Evolutionary conservation across 306 rosid species (phyloP).

Genomic region (Boehmeria nivea): DNA sequence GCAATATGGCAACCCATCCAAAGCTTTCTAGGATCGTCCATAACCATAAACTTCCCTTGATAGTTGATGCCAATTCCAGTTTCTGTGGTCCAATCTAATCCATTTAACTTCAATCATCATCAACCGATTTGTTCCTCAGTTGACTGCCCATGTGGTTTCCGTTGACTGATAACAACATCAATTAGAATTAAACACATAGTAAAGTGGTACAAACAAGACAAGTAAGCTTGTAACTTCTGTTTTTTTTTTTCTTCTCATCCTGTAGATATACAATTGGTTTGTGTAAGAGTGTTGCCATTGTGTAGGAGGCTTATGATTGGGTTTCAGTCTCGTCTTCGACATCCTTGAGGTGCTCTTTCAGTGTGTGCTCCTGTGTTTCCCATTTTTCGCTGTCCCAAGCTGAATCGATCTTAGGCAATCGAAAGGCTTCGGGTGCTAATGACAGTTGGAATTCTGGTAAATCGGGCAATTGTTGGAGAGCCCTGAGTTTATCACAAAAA

Average conservation of each 20-base stretch:
- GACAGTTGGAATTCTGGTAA: conserved; percentile 90
- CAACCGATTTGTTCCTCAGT: too few species aligned
- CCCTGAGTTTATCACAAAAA: conserved; percentile 56
- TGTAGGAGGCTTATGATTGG: conserved; percentile 25
- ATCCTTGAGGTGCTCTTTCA: conserved; percentile 73
- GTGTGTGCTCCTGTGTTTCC: conserved; percentile 52
- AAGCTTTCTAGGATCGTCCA: neutral
- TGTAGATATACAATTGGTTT: conserved; percentile 2
- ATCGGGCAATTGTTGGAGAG: conserved; percentile 69
- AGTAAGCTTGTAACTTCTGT: neutral
- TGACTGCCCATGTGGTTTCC: neutral
- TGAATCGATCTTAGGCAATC: conserved; percentile 59
- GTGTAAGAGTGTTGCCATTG: neutral
- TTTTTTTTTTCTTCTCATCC: neutral
- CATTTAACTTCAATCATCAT: neutral
- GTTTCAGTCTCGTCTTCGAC: conserved; percentile 44
- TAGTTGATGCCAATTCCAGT: too few species aligned
- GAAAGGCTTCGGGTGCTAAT: conserved; percentile 73
- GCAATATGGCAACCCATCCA: too few species aligned
- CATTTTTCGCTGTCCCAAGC: conserved; percentile 64
- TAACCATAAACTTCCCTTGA: too few species aligned
- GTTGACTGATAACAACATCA: too few species aligned
- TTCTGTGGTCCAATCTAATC: too few species aligned
- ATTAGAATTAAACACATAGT: too few species aligned
- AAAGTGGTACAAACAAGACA: too few species aligned